Evolutionary conservation across 495 filamentous ascomycete species (phyloP).

Genomic region (Lasiosphaeria miniovina): DNA sequence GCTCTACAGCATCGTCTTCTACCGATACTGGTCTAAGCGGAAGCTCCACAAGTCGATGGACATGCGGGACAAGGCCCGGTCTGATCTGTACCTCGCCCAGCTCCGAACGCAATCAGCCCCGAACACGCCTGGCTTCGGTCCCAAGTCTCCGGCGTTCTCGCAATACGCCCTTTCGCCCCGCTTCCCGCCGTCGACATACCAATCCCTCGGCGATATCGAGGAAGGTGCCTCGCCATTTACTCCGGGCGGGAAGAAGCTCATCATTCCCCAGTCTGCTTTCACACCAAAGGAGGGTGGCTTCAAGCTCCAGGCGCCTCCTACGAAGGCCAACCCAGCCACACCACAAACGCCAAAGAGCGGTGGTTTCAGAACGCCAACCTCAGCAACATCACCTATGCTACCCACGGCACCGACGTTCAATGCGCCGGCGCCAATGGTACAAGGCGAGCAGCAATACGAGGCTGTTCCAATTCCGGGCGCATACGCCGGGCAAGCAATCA

Average conservation of each 20-base stretch:
- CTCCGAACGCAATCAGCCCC: slow-evolving; percentile 88
- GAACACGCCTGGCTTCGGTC: slow-evolving; percentile 86
- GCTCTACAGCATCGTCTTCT: slow-evolving; percentile 92
- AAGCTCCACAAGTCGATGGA: slow-evolving; percentile 95
- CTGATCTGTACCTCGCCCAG: slow-evolving; percentile 93
- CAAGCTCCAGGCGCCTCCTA: slow-evolving; percentile 79
- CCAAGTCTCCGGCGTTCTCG: slow-evolving; percentile 55
- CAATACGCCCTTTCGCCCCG: slow-evolving; percentile 52
- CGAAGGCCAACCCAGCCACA: slow-evolving; percentile 68
- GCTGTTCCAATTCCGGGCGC: slow-evolving; percentile 66
- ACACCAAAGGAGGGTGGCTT: slow-evolving; percentile 53
- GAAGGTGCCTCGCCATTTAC: slow-evolving; percentile 47
- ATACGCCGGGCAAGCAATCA: slow-evolving; percentile 48
- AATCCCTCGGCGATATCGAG: slow-evolving; percentile 46
- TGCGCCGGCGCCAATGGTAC: slow-evolving; percentile 51
- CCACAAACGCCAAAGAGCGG: slow-evolving; percentile 66
- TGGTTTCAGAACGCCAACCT: slow-evolving; percentile 3
- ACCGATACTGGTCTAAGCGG: slow-evolving; percentile 93
- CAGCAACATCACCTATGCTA: slow-evolving; percentile 21
- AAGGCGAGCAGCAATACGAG: slow-evolving; percentile 64
- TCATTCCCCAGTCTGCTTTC: slow-evolving; percentile 47
- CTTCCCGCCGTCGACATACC: slow-evolving; percentile 51
- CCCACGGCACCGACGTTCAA: slow-evolving; percentile 26
- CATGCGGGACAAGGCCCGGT: slow-evolving; percentile 85
- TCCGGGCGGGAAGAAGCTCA: slow-evolving; percentile 35